phyloP scores from a whole-genome alignment of 2,329 filamentous ascomycete genomes.

The Diaporthe sp. region DNA sequence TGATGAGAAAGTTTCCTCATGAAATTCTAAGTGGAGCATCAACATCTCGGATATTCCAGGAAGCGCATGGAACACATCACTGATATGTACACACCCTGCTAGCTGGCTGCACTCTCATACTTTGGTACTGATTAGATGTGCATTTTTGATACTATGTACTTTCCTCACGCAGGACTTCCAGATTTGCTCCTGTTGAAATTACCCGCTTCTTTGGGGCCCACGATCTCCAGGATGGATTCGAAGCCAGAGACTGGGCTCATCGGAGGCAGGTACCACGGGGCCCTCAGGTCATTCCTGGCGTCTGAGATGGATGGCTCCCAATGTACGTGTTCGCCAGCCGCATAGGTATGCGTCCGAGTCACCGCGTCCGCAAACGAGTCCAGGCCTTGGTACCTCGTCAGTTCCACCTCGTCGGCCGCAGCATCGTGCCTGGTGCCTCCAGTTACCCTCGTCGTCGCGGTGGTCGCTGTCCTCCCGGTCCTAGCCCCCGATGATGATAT shows the following conservation, averaged over 20 bases:
- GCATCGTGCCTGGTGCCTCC: not conserved
- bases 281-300: not conserved
- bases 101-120: rapidly evolving
- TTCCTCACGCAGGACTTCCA: not conserved
- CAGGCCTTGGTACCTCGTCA: not conserved
- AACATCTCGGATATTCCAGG: not conserved
- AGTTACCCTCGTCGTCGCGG: not conserved
- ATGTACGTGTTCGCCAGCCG: not conserved
- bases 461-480: not conserved
- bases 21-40: rapidly evolving
- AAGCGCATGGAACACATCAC: too few relatives aligned
- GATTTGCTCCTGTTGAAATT: too few relatives aligned
- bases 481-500: not conserved
- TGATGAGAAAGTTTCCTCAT: not conserved
- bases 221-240: not conserved
- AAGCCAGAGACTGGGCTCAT: slow-evolving; percentile 5
- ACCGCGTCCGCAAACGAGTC: not conserved
- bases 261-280: not conserved
- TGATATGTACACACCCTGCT: too few relatives aligned
- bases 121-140: not conserved
- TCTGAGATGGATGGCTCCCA: not conserved
- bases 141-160: not conserved
- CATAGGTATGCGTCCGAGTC: slow-evolving; percentile 4
- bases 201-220: not conserved
- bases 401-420: not conserved